phyloP scores from a whole-genome alignment of 164 flowering plant species.

The Magnolia kwangsiensis region DNA sequence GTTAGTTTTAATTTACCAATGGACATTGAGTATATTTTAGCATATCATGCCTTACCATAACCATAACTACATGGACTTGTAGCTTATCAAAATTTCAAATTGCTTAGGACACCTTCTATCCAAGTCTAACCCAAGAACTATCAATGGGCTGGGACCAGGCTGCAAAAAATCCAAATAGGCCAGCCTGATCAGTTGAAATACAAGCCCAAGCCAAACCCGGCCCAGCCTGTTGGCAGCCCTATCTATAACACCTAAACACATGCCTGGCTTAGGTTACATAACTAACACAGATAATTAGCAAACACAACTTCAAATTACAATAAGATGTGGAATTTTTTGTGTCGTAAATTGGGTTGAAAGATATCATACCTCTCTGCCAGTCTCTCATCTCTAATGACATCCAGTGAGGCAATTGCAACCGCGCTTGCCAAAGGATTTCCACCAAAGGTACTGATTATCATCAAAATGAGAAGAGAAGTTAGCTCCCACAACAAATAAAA shows the following conservation, averaged over 20 bases:
- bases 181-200: not conserved
- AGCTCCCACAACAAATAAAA: conserved; percentile 5
- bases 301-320: not conserved
- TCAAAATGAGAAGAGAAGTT: conserved; percentile 12
- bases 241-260: not conserved
- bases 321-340: not conserved
- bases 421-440: conserved; percentile 96
- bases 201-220: not conserved
- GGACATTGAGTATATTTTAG: not conserved
- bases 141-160: not conserved
- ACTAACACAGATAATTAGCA: not conserved
- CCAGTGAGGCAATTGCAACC: conserved; percentile 83
- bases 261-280: not conserved
- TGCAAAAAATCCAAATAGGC: not conserved
- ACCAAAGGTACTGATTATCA: conserved; percentile 74
- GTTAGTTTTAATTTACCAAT: not conserved
- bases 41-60: not conserved
- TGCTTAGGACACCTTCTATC: not conserved
- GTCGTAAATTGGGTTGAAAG: conserved; percentile 1
- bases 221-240: too few relatives aligned
- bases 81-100: not conserved
- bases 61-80: not conserved
- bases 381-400: conserved; percentile 75
- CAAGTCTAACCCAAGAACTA: not conserved
- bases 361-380: conserved; percentile 73